Evolutionary conservation across 2,329 filamentous ascomycete genomes (phyloP), one percentile per base, ranked within the genome.

Genomic region (Verticillium longisporum): DNA sequence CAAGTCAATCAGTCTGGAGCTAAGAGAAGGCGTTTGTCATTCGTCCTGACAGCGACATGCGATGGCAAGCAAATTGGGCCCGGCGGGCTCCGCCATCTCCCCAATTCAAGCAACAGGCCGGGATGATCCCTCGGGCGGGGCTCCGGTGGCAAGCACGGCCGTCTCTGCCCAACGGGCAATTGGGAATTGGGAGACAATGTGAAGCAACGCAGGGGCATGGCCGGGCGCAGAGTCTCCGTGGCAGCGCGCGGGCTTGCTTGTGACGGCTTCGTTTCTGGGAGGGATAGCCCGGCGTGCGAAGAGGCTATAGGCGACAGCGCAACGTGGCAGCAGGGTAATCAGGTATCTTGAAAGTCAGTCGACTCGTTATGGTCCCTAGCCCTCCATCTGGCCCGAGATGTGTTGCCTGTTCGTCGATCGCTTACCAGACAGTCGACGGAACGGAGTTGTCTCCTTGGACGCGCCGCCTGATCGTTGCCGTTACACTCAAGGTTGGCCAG

Each of bases 121-220:
- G 56, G 56, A 57, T 57, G 56, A 57, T 57, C 56, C 56, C 36
- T 31, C 56, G 56, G 37, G 56, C 37, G 34, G 36, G 21, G 56
- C 36, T 31, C 7, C 34, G 37, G 45, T 50, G 45, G 45, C 45
- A 50, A 50, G 45, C 45, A 50, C 21, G 45, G 56, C 34, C 56
- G 56, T 57, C 56, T 11, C 56, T 57, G 56, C 56, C 56, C 56
- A 41, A 57, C 36, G 56, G 45, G 1, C 18, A 2, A 18, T 50
- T 50, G 45, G 45, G 45, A 50, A 18, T 50, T 50, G 45, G 45
- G 45, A 50, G 45, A 50, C n/a, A 50, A 50, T 11, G 26, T 26
- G 18, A 50, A 26, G 45, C 45, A 11, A 11, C 45, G 45, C n/a
- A 50, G 21, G n/a, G 45, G n/a, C 18, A 50, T 11, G n/a, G 45